phyloP scores from a whole-genome alignment of 2,329 filamentous ascomycete species.

The Cytospora chrysosperma region DNA sequence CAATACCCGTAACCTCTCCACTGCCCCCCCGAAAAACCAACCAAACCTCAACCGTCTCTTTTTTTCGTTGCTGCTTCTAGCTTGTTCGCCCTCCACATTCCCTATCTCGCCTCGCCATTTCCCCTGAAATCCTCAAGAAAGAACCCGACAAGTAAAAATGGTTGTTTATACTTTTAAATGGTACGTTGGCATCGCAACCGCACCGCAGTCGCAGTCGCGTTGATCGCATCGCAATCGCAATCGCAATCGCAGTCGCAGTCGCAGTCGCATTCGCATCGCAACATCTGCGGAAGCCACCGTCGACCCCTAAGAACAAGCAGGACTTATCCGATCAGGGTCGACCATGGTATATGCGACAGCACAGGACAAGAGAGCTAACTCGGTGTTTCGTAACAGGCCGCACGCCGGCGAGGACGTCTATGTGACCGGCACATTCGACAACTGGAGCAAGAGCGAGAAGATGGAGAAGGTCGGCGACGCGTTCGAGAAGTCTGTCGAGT shows the following conservation, averaged over 20 bases:
- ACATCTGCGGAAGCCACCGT: not conserved
- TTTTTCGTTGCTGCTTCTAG: not conserved
- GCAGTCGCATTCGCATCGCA: not conserved
- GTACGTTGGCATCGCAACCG: constrained; percentile 20
- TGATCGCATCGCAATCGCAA: not conserved
- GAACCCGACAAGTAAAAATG: constrained; percentile 15
- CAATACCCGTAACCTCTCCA: not conserved
- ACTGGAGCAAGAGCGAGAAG: constrained; percentile 85
- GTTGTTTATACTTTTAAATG: constrained; percentile 24
- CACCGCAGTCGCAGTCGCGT: constrained; percentile 4
- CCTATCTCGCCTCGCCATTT: not conserved
- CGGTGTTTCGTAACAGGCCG: constrained; percentile 58
- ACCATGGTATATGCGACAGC: not conserved
- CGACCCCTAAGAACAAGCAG: not conserved
- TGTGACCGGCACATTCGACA: constrained; percentile 93
- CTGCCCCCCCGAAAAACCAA: too few relatives aligned
- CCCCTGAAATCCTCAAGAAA: not conserved
- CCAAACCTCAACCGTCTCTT: not conserved
- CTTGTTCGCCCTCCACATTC: not conserved
- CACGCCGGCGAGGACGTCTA: constrained; percentile 83
- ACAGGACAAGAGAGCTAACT: not conserved
- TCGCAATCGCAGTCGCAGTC: constrained; percentile 1
- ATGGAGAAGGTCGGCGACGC: constrained; percentile 71
- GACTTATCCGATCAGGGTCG: not conserved
- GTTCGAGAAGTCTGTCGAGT: constrained; percentile 74